These are phyloP conservation scores for Amylocystis lapponica DNA, from an alignment of 768 basidiomycete species.

Conservation along the genomic window DNA sequence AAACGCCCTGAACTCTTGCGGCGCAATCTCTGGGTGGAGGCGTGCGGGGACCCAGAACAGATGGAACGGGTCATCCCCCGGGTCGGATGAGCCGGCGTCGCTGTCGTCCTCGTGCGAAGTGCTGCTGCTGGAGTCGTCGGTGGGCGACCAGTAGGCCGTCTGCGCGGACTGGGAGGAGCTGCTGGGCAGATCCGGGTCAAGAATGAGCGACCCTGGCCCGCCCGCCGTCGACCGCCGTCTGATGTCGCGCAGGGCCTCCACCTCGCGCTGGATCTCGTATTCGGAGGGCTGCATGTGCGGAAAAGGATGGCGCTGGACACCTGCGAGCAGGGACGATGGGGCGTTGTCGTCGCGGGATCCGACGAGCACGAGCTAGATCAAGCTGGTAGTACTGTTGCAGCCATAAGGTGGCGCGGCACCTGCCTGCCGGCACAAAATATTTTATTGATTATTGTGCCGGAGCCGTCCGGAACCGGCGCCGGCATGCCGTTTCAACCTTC, in stretches of 20 bases:
- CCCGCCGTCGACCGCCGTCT: conserved; percentile 73
- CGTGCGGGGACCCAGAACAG: conserved; percentile 99
- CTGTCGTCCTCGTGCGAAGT: conserved; percentile 39
- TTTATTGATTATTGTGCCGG: not conserved
- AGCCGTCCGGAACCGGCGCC: not conserved
- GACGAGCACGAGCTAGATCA: conserved; percentile 2
- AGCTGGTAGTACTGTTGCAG: not conserved
- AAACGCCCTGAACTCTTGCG: conserved; percentile 91
- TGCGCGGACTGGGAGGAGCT: conserved; percentile 57
- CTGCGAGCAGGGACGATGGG: not conserved
- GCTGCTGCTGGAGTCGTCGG: conserved; percentile 38
- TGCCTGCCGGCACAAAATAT: not conserved
- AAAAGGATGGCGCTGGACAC: not conserved
- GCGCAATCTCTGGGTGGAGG: conserved; percentile 95
- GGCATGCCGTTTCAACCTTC: too few species aligned
- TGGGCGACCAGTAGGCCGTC: conserved; percentile 27
- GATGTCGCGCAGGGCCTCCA: conserved; percentile 80
- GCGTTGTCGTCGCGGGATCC: not conserved
- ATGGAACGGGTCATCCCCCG: conserved; percentile 74
- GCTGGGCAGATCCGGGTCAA: conserved; percentile 90
- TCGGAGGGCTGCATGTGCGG: conserved; percentile 62
- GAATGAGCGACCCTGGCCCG: conserved; percentile 73
- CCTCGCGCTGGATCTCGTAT: conserved; percentile 82
- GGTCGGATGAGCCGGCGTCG: conserved; percentile 28
- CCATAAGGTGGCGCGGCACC: conserved; percentile 3